Base-by-base conservation (phyloP, 2,329 filamentous ascomycete species). In the Nemania abortiva region DNA sequence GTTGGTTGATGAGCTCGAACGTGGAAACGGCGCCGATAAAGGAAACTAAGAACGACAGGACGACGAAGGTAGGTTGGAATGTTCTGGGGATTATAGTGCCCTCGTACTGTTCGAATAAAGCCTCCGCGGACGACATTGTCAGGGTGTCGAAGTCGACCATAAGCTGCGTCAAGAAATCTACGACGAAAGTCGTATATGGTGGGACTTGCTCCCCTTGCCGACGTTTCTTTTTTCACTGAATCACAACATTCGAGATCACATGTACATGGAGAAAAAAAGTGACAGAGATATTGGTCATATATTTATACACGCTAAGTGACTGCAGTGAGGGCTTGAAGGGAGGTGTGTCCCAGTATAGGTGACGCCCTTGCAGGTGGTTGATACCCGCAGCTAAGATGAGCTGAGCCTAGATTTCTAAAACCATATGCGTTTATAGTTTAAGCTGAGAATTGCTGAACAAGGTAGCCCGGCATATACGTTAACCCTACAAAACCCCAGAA, bases 21-120 rank as follows among this genome's bases (percentile, higher is more conserved):
- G 94, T 95, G 3, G 93, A 93, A 59, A 89, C 86, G 57, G 92
- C 91, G 70, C 94, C 94, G 72, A 94, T 86, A 39, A 93, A 84
- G 75, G 93, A 95, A 74, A 94, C 92, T 72, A 92, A 83, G 70
- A 92, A 89, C 76, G 93, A 96, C 72, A 93, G 84, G 27, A 90
- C 85, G 13, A 95, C 86, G 74, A 92, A 91, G 47, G 89, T 88
- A 3, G 85, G 81, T 70, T 85, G 83, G 79, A 86, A 89, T 59
- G 80, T 81, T 54, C 82, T 81, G 27, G 85, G 84, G 27, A 87
- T 83, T 20, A 86, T 76, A 50, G 82, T 76, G 24, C 82, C 84
- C 69, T 83, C 72, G 69, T 85, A 86, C 70, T 80, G 70, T 34
- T 74, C 72, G 37, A 85, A 74, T 29, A 85, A 72, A 15, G 81